Conservation (phyloP, 768 basidiomycete species). For the Lactarius indigo region DNA sequence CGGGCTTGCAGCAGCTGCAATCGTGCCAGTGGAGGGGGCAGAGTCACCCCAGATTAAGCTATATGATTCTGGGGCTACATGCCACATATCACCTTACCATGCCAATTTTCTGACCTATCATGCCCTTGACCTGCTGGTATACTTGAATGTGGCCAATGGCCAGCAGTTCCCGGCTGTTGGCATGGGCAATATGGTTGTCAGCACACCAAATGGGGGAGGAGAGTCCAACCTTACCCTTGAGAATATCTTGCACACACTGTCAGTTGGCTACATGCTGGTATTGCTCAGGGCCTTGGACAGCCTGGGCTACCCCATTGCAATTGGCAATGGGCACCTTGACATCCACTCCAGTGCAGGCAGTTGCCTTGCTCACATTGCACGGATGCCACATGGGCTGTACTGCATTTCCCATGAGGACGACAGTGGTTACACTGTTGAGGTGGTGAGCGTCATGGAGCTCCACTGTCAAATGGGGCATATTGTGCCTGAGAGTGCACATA, state of each 20-base stretch:
- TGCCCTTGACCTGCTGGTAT: too few relatives aligned
- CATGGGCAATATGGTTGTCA: background rate
- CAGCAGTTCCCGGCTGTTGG: too few relatives aligned
- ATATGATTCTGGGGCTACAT: too few relatives aligned
- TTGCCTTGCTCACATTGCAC: background rate
- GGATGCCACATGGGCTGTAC: background rate
- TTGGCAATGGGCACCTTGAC: background rate
- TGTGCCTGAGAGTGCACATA: slow-evolving; percentile 26
- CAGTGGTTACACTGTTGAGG: background rate
- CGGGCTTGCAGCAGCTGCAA: too few relatives aligned
- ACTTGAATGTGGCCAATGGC: too few relatives aligned
- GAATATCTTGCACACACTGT: too few relatives aligned
- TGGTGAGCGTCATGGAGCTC: slow-evolving; percentile 22
- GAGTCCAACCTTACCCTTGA: background rate
- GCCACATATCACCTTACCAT: too few relatives aligned
- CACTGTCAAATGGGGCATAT: slow-evolving; percentile 39
- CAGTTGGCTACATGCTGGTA: too few relatives aligned
- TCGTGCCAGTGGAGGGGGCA: too few relatives aligned
- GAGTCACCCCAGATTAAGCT: too few relatives aligned
- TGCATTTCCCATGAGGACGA: background rate
- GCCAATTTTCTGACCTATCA: too few relatives aligned
- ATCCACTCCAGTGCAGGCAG: background rate
- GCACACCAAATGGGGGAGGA: background rate
- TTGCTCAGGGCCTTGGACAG: too few relatives aligned
- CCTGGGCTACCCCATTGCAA: background rate